These are phyloP conservation scores for Monosporozyma unispora DNA, from an alignment of 805 yeast species.

Conservation along the genomic window DNA sequence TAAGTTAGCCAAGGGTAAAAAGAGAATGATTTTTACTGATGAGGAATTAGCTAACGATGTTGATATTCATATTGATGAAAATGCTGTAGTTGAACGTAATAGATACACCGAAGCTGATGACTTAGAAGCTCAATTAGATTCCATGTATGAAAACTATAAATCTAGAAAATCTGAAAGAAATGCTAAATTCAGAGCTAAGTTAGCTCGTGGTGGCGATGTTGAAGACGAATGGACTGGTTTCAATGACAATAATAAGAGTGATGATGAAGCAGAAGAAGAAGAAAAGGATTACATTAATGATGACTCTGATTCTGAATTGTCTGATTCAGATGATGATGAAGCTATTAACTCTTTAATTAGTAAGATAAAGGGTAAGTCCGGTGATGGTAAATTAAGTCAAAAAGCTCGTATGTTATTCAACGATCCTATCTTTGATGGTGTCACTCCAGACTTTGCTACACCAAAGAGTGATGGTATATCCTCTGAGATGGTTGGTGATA, in stretches of 20 bases:
- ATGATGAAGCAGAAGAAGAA: constrained; percentile 28
- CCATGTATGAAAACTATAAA: constrained; percentile 69
- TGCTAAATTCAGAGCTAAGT: constrained; percentile 59
- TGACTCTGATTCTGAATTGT: constrained; percentile 35
- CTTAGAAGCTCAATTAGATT: constrained; percentile 74
- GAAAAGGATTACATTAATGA: constrained; percentile 36
- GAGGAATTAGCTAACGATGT: constrained; percentile 47
- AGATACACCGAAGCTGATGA: constrained; percentile 46
- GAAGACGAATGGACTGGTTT: constrained; percentile 79
- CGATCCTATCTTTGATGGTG: constrained; percentile 45
- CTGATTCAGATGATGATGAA: constrained; percentile 65
- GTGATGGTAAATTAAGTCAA: constrained; percentile 30
- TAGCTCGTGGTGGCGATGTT: constrained; percentile 64
- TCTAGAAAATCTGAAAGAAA: constrained; percentile 57
- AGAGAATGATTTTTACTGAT: constrained; percentile 47
- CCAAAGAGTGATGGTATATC: constrained; percentile 7
- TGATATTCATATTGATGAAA: constrained; percentile 48
- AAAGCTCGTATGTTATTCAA: constrained; percentile 41
- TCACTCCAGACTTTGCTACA: constrained; percentile 32
- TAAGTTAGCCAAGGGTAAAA: constrained; percentile 69
- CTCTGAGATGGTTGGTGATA: constrained; percentile 18
- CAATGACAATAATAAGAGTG: constrained; percentile 36
- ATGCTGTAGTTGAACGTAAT: constrained; percentile 26
- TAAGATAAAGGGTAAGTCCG: constrained; percentile 42
- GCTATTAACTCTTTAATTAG: constrained; percentile 53